phyloP scores from a whole-genome alignment of 1,139 yeast genomes.

The Lodderomyces beijingensis region DNA sequence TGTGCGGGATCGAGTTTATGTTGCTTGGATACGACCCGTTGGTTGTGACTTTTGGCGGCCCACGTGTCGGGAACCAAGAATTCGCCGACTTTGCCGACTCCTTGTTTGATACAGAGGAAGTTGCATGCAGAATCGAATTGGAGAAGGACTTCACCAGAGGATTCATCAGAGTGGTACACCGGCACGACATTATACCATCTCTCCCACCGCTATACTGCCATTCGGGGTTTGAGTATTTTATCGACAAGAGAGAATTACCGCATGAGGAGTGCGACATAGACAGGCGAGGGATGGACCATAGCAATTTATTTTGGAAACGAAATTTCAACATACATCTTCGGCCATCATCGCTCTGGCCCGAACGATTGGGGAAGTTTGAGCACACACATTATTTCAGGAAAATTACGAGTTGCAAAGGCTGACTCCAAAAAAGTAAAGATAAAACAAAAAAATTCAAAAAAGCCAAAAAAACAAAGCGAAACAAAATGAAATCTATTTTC shows the following conservation, averaged over 20 bases:
- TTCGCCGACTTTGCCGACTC: conserved; percentile 50
- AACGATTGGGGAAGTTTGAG: conserved; percentile 26
- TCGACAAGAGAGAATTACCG: conserved; percentile 41
- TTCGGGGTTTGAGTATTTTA: conserved; percentile 48
- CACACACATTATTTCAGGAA: conserved; percentile 31
- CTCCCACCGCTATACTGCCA: conserved; percentile 53
- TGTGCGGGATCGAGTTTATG: conserved; percentile 57
- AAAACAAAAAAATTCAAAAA: too few relatives aligned
- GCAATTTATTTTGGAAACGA: conserved; percentile 8
- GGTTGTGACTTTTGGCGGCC: conserved; percentile 57
- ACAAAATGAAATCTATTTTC: too few relatives aligned
- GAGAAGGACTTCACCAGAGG: conserved; percentile 24
- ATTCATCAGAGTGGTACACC: conserved; percentile 50
- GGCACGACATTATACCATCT: conserved; percentile 52
- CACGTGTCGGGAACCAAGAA: conserved; percentile 53
- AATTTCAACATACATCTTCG: conserved; percentile 2
- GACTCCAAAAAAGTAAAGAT: too few relatives aligned
- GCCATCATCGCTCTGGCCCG: conserved; percentile 20
- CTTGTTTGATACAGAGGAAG: conserved; percentile 35
- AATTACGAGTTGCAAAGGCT: conserved; percentile 29
- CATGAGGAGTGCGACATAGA: conserved; percentile 37
- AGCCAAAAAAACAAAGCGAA: too few relatives aligned
- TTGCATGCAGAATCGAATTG: conserved; percentile 12
- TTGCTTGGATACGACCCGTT: conserved; percentile 48
- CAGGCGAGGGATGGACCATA: conserved; percentile 14